A percentile compares a stretch with the other conserved stretches of the same genome.
phyloP scores from a whole-genome alignment of 2,329 filamentous ascomycete genomes.

The Corinectria fuckeliana region DNA sequence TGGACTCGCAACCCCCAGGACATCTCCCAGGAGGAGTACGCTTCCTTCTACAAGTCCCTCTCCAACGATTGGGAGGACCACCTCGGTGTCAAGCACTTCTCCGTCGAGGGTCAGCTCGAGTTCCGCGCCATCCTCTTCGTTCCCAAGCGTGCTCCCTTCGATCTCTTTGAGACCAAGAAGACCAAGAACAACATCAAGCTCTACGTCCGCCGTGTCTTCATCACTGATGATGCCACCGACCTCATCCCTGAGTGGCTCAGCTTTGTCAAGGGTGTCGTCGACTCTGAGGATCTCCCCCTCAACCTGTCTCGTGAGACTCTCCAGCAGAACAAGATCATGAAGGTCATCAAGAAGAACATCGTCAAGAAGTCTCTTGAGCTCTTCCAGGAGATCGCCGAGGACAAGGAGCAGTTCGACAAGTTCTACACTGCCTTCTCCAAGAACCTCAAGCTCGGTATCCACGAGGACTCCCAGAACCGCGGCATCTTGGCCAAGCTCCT shows the following conservation, averaged over 20 bases:
- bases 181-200: slow-evolving; percentile 99
- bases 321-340: slow-evolving; percentile 99
- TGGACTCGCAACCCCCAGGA: slow-evolving; percentile 98
- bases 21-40: slow-evolving; percentile 96
- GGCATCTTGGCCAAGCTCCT: slow-evolving; percentile 92
- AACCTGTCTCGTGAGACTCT: slow-evolving; percentile 99
- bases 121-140: slow-evolving; percentile 99
- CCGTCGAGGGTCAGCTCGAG: slow-evolving; percentile 99
- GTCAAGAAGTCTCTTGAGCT: slow-evolving; percentile 99
- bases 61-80: slow-evolving; percentile 99
- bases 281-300: slow-evolving; percentile 98
- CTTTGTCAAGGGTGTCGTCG: slow-evolving; percentile 99
- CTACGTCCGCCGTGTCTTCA: slow-evolving; percentile 99
- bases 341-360: slow-evolving; percentile 99
- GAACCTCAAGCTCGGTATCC: slow-evolving; percentile 99
- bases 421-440: slow-evolving; percentile 99
- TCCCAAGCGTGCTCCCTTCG: slow-evolving; percentile 98
- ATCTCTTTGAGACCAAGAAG: slow-evolving; percentile 99
- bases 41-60: slow-evolving; percentile 99
- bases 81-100: slow-evolving; percentile 99
- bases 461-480: slow-evolving; percentile 99
- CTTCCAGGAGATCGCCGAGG: slow-evolving; percentile 98
- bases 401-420: slow-evolving; percentile 99
- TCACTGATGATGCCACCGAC: slow-evolving; percentile 98
- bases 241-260: slow-evolving; percentile 99